phyloP scores from a whole-genome alignment of 768 basidiomycete species.

The Lentinula edodes region DNA sequence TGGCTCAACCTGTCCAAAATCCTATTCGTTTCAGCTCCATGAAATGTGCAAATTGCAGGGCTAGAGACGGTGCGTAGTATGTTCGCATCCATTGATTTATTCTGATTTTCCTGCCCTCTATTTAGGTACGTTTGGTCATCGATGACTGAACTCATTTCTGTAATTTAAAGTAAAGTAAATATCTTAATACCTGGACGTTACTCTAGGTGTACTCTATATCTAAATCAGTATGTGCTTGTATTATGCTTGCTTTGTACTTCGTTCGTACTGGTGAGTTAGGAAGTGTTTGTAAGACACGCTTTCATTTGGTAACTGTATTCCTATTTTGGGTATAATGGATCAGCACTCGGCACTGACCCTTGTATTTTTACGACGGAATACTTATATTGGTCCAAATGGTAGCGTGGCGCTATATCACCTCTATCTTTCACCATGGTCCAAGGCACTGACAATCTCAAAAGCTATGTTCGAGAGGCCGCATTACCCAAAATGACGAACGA shows the following conservation, averaged over 20 bases:
- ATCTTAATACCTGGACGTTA: neutral
- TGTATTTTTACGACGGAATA: neutral
- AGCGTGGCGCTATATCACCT: neutral
- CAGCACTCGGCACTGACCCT: neutral
- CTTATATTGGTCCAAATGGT: neutral
- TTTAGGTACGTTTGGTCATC: neutral
- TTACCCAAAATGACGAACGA: conserved; percentile 37
- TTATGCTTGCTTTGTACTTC: neutral
- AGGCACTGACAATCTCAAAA: conserved; percentile 37
- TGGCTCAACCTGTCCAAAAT: conserved; percentile 63
- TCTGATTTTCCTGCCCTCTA: neutral
- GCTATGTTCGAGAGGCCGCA: conserved; percentile 39
- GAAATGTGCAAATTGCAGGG: conserved; percentile 34
- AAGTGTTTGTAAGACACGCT: neutral
- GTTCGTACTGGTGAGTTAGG: neutral
- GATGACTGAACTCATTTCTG: neutral
- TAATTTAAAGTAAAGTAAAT: too few species aligned
- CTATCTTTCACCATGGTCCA: conserved; percentile 12
- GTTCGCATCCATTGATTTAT: neutral
- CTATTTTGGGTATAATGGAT: neutral
- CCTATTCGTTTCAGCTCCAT: conserved; percentile 66
- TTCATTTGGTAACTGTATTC: neutral
- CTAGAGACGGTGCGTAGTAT: conserved; percentile 15
- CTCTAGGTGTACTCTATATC: neutral
- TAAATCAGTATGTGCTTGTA: neutral